Evolutionary conservation across 768 basidiomycete genomes (phyloP).

Genomic region (Boletus edulis): DNA sequence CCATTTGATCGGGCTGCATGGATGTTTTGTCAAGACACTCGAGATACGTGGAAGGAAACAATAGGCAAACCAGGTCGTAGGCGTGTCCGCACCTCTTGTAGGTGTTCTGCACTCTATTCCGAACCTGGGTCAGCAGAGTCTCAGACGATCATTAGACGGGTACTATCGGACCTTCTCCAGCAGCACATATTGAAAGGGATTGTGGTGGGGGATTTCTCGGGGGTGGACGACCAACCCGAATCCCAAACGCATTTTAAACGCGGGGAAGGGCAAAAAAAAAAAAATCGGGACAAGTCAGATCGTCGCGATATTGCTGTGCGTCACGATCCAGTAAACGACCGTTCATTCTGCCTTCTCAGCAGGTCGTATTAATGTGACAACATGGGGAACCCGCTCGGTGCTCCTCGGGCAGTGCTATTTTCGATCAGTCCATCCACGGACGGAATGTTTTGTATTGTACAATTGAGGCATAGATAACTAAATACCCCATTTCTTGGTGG

Average conservation of each 20-base stretch:
- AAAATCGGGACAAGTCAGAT: conserved; percentile 24
- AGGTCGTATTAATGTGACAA: conserved; percentile 21
- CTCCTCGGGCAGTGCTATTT: conserved; percentile 33
- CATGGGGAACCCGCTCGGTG: conserved; percentile 27
- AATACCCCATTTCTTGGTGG: conserved; percentile 18
- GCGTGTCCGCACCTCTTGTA: conserved; percentile 58
- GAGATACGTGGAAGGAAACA: conserved; percentile 11
- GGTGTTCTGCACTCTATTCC: conserved; percentile 57
- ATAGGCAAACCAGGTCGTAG: conserved; percentile 46
- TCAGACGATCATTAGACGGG: conserved; percentile 9
- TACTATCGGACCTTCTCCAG: conserved; percentile 59
- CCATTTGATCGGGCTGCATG: conserved; percentile 59
- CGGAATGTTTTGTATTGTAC: conserved; percentile 17
- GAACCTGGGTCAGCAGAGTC: conserved; percentile 7
- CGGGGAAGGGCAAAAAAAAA: conserved; percentile 15
- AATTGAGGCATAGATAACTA: conserved; percentile 19
- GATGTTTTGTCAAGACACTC: conserved; percentile 8
- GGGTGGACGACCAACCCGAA: background rate
- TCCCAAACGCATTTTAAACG: conserved; percentile 25
- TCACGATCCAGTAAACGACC: conserved; percentile 26
- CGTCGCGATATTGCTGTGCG: conserved; percentile 21
- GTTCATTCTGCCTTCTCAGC: conserved; percentile 16
- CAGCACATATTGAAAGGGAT: conserved; percentile 54
- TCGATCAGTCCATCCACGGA: conserved; percentile 13
- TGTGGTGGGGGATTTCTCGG: conserved; percentile 16